Base-by-base conservation (phyloP, 2,329 filamentous ascomycete species). In the Cryphonectria radicalis region DNA sequence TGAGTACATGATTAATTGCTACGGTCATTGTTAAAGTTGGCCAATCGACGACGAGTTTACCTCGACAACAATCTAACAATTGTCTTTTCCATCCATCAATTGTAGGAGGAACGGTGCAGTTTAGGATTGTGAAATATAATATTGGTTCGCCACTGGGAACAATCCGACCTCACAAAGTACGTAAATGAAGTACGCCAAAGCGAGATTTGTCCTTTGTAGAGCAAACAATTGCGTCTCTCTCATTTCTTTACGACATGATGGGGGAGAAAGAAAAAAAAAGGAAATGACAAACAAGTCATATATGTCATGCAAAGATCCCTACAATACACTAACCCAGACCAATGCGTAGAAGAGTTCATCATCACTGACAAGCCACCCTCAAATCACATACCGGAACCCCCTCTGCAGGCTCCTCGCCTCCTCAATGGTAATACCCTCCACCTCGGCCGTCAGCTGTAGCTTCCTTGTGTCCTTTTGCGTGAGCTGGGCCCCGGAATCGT, bases 351-450 rank as follows among this genome's bases (percentile, higher is more conserved):
- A 32, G 32, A 13, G n/a, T 25, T 8, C 13, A 17, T 32, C 55
- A 40, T 32, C 32, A 57, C 6, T 17, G 5, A 8, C 55, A 4
- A n/a, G 28, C n/a, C 3, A n/a, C 13, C 17, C 35, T 68, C 76
- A 86, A 68, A 86, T 78, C 73, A 84, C 81, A 75, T 85, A 89
- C 43, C 87, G 79, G 77, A 87, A 89, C 1, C 86, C 87, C 79
- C 85, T 86, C 77, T 88, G 86, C 78, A 87, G 73, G 66, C 78
- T 77, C 68, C 86, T 81, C 50, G 87, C 86, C 14, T 82, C 81
- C 0, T 81, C 83, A 70, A 88, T 73, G 72, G 84, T 82, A 60
- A 88, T 83, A 0, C 84, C 84, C 75, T 88, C 86, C 28, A 85
- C 73, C 72, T 87, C 83, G 0, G 85, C 86, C 25, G 86, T 87